Percentiles rank a stretch among this genome's conserved stretches.
phyloP scores from a whole-genome alignment of 78 protist species.

The Emiliania huxleyi region DNA sequence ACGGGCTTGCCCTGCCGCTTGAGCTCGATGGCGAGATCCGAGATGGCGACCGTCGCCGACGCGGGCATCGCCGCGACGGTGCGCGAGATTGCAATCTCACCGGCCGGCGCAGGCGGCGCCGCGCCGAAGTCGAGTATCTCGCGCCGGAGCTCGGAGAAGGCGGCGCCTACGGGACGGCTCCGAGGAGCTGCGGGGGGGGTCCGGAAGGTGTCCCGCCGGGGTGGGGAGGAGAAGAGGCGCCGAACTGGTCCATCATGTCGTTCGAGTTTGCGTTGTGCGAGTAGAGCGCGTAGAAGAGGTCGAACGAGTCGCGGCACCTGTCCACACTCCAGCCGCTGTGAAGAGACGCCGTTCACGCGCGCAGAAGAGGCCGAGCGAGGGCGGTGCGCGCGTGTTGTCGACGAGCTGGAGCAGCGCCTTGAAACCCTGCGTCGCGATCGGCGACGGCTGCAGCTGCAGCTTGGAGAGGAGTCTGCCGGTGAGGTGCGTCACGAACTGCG shows the following conservation, averaged over 20 bases:
- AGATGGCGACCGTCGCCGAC: constrained; percentile 28
- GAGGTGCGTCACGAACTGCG: constrained; percentile 38
- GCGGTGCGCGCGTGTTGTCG: constrained; percentile 16
- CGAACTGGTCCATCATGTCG: neutral
- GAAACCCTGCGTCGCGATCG: constrained; percentile 23
- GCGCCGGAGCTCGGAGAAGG: neutral
- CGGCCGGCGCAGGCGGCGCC: neutral
- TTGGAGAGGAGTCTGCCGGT: constrained; percentile 17
- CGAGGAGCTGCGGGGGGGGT: too few relatives aligned
- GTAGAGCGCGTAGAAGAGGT: constrained; percentile 40
- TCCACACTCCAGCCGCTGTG: too few relatives aligned
- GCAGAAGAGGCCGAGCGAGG: constrained; percentile 39
- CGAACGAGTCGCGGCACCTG: constrained; percentile 30
- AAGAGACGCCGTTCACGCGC: too few relatives aligned
- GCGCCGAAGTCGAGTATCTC: neutral
- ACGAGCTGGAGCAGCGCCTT: neutral
- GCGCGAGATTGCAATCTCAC: neutral
- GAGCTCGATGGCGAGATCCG: neutral
- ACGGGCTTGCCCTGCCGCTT: neutral
- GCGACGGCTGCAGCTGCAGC: neutral
- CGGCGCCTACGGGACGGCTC: too few relatives aligned
- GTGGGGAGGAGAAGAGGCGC: too few relatives aligned
- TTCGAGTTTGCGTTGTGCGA: constrained; percentile 4
- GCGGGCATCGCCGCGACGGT: neutral
- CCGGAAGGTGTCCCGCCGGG: too few relatives aligned